Percentiles rank a stretch among this genome's conserved stretches.
Evolutionary conservation across 2,329 filamentous ascomycete species (phyloP).

Genomic region (Leptographium galeiforme): DNA sequence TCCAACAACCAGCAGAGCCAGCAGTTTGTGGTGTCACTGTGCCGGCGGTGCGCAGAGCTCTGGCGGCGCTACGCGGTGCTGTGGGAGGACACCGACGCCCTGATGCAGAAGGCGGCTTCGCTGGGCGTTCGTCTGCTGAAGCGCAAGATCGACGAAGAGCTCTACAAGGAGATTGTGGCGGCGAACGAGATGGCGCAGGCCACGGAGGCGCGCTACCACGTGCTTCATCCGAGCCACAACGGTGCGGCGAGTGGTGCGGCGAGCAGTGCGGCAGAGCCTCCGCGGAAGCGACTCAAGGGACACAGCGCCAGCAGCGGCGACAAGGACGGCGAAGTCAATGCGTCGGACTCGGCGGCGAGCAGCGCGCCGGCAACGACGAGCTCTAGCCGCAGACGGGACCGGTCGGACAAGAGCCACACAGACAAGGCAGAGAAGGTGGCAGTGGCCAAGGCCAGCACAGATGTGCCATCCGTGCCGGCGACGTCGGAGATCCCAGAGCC

Average conservation of each 20-base stretch:
- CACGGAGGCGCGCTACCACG: constrained; percentile 17
- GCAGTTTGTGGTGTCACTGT: constrained; percentile 69
- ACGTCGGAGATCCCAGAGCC: constrained; percentile 67
- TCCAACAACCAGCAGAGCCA: constrained; percentile 24
- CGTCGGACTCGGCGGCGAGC: constrained; percentile 35
- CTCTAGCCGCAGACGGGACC: constrained; percentile 19
- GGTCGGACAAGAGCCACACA: constrained; percentile 9
- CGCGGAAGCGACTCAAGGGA: constrained; percentile 52
- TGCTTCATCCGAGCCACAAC: constrained; percentile 12
- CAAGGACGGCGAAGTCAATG: constrained; percentile 33
- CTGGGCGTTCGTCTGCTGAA: constrained; percentile 75
- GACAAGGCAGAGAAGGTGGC: constrained; percentile 40
- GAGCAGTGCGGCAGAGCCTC: constrained; percentile 30
- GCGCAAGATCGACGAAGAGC: constrained; percentile 80
- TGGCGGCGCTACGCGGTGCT: constrained; percentile 95
- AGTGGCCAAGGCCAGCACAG: not conserved
- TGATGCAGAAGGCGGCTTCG: constrained; percentile 73
- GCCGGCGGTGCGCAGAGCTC: constrained; percentile 76
- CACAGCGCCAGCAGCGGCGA: constrained; percentile 19
- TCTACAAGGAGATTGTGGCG: constrained; percentile 58
- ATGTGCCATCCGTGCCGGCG: constrained; percentile 39
- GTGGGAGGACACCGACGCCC: constrained; percentile 87
- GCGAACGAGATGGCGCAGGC: constrained; percentile 47
- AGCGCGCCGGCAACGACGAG: constrained; percentile 16
- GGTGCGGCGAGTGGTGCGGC: constrained; percentile 2